Evolutionary conservation across 2,329 filamentous ascomycete species (phyloP), one percentile per base, ranked within the genome.

Genomic region (Trichoderma semiorbis): DNA sequence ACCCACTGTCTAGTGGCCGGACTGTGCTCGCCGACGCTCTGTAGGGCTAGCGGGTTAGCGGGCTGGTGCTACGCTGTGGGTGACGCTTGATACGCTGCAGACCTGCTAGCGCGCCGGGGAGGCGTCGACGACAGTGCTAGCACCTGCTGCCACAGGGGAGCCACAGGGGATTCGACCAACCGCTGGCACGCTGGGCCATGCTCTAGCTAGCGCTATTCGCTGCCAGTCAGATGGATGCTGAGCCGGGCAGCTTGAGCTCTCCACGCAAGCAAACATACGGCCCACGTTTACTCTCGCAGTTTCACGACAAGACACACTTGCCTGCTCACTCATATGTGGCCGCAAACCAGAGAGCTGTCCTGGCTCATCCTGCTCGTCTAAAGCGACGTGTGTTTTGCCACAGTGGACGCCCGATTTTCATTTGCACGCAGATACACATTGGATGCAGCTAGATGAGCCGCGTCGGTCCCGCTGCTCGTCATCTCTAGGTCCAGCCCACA

Each of bases 41-140:
- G 65, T 69, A 69, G 67, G 67, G 67, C 67, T 53, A 53, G 47
- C 47, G 64, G 63, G 60, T 16, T 39, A 11, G 60, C 26, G 62
- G 62, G 66, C 55, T 61, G 26, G 39, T 50, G 66, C 66, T 11
- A 62, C 57, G 36, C 24, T 50, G 50, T 36, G 67, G 55, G 36
- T 34, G 67, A 32, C 50, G 39, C 55, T 10, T 34, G 28, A 53
- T 61, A 32, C 53, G 39, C 62, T 62, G 30, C 66, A 69, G 66
- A 63, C 18, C 50, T 7, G 21, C 55, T 53, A 61, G 67, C 67
- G 67, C 26, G 26, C 55, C 67, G 57, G 67, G 67, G 57, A 69
- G 67, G 67, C 57, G 67, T 43, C 67, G 30, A 36, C 28, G 8
- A 12, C 57, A 62, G 66, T 72, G 64, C 64, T 69, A 60, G 50